Evolutionary conservation across 345 rosid species (phyloP), one percentile per base, ranked within the genome.

Genomic region (Murraya paniculata): DNA sequence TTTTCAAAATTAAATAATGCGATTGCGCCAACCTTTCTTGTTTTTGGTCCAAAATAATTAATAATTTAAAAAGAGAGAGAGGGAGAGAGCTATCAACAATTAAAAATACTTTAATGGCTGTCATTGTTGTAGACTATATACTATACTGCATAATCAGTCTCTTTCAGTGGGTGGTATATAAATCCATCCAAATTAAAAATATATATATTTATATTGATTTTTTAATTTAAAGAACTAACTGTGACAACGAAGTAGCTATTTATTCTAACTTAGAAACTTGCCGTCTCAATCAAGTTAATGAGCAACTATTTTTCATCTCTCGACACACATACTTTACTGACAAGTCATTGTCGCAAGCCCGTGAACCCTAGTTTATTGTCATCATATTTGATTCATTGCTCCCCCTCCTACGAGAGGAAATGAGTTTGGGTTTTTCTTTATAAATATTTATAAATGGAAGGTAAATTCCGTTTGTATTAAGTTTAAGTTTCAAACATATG

Each of bases 251-350:
- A 56, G 64, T 57, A 13, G 76, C 65, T 58, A 8, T 35, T 58
- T 58, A 4, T 38, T 38, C 4, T 24, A 25, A 21, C 39, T 38
- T 13, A 19, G 41, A 48, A 30, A 22, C 60, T 75, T 45, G 48
- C 48, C 61, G 82, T 75, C 72, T 69, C 71, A 6, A 69, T 75
- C 76, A 69, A 75, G 57, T 68, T 33, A 33, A 21, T 24, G 1
- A 48, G 8, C 14, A 27, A 19, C 2, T 25, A 68, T n/a, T 24
- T 68, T 39, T 65, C 22, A 25, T 39, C 16, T 33, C 5, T 65
- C 41, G 25, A 65, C 1, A 0, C 45, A 33, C 45, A 33, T 18
- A 7, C 4, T 31, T 16, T 39, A 31, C 2, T 33, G 31, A 28
- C 0, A 58, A 58, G 6, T 21, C 11, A 60, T 24, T 60, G 41